Evolutionary conservation across 768 basidiomycete genomes (phyloP).

Genomic region (Psilocybe cubensis): DNA sequence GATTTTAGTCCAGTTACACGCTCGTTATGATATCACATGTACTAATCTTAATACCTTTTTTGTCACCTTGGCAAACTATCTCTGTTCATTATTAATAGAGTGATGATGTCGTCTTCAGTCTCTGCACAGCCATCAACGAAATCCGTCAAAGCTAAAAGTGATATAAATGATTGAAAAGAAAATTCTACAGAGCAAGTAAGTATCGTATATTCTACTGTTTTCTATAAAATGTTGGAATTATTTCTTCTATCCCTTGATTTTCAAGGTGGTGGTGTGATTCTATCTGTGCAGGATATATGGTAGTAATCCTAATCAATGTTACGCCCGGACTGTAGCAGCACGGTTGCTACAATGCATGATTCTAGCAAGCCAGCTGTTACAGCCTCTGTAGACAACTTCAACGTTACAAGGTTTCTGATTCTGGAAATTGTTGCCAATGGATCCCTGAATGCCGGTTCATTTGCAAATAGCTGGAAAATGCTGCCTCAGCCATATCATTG

Average conservation of each 20-base stretch:
- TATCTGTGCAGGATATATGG: no score
- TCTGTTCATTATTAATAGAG: no score
- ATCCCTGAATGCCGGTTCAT: neutral
- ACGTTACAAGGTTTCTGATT: conserved; percentile 1
- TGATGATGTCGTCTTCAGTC: no score
- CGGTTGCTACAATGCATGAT: conserved; percentile 7
- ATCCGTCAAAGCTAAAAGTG: no score
- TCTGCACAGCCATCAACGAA: no score
- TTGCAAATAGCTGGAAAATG: neutral
- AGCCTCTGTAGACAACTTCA: conserved; percentile 8
- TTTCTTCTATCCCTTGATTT: no score
- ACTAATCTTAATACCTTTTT: neutral
- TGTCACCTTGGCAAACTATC: no score
- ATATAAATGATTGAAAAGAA: neutral
- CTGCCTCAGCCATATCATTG: neutral
- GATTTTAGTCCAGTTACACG: neutral
- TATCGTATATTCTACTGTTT: no score
- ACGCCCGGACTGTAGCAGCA: conserved; percentile 6
- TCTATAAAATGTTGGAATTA: no score
- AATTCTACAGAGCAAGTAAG: no score
- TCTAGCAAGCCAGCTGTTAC: conserved; percentile 8
- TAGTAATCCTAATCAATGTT: conserved; percentile 7
- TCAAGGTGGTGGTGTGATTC: no score
- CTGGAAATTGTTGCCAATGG: conserved; percentile 3
- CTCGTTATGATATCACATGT: neutral